Evolutionary conservation across 495 filamentous ascomycete genomes (phyloP), one percentile per base, ranked within the genome.

Genomic region (Hypoxylon trugodes): DNA sequence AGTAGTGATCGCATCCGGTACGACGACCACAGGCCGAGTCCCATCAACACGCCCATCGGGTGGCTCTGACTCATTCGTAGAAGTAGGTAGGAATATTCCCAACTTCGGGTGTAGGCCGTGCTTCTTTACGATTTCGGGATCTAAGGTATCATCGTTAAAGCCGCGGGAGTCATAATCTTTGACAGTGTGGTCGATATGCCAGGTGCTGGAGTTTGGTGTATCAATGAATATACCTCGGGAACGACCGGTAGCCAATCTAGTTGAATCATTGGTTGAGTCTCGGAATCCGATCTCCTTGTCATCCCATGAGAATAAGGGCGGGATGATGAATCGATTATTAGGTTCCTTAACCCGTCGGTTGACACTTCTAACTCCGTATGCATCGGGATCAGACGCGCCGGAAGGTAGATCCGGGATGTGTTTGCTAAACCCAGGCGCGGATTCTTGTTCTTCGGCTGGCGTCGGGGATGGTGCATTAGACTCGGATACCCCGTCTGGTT

Each of bases 271-370:
- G 51, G 77, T 72, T 9, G 79, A 81, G 38, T 81, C 79, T 4
- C 79, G 80, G 54, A 81, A 80, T n/a, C 80, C 80, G 33, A 82
- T 81, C 52, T 82, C 77, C 3, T 73, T 37, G 10, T 76, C 69
- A 18, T 73, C 72, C 24, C 67, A 81, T 21, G 74, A 66, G 43
- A 77, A 78, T 0, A 66, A 8, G 21, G 61, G 72, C 21, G 77
- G 76, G 8, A 76, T 62, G 60, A 81, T 75, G 45, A 81, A 73
- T 4, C 80, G 77, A 59, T 80, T 81, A 48, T 75, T 73, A 7
- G 63, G 58, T 18, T 72, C 74, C 6, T 71, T 65, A 0, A 65
- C 68, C 2, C 69, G 72, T 25, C 70, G 72, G n/a, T 38, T 57
- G 50, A 81, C 73, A 6, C 68, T 59, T 25, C 79, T 72, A 28